phyloP scores from a whole-genome alignment of 2,329 filamentous ascomycete species.

The Penicillium italicum region DNA sequence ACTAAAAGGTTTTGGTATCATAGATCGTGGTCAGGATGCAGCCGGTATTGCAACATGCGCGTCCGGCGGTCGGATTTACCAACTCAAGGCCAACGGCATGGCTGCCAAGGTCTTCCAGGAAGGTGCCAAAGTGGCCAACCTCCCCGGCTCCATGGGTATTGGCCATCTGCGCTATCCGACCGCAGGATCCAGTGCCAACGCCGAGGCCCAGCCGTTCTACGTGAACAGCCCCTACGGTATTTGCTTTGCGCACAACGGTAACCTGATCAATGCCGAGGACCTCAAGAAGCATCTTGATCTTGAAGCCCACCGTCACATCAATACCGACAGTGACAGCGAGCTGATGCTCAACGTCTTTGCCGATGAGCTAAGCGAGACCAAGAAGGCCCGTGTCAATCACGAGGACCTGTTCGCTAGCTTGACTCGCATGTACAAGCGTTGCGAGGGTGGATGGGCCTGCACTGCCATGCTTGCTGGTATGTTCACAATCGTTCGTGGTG shows the following conservation, averaged over 20 bases:
- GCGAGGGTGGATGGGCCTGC: slow-evolving; percentile 73
- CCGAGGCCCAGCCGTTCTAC: slow-evolving; percentile 90
- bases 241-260: slow-evolving; percentile 79
- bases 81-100: slow-evolving; percentile 88
- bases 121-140: slow-evolving; percentile 66
- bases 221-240: slow-evolving; percentile 84
- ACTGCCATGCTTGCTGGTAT: slow-evolving; percentile 73
- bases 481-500: slow-evolving; percentile 4
- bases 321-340: slow-evolving; percentile 85
- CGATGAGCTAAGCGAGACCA: slow-evolving; percentile 72
- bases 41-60: slow-evolving; percentile 76
- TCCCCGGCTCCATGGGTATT: slow-evolving; percentile 83
- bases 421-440: slow-evolving; percentile 67
- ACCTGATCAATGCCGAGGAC: slow-evolving; percentile 74
- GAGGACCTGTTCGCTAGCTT: slow-evolving; percentile 73
- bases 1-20: slow-evolving; percentile 4
- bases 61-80: slow-evolving; percentile 74
- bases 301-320: slow-evolving; percentile 80
- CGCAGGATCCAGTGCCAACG: slow-evolving; percentile 75
- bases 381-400: slow-evolving; percentile 74
- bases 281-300: slow-evolving; percentile 69
- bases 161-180: slow-evolving; percentile 87
- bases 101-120: slow-evolving; percentile 81
- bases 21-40: slow-evolving; percentile 77
- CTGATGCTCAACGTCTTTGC: slow-evolving; percentile 87